Base-by-base conservation (phyloP, 768 basidiomycete species). In the Amyloporia xantha region DNA sequence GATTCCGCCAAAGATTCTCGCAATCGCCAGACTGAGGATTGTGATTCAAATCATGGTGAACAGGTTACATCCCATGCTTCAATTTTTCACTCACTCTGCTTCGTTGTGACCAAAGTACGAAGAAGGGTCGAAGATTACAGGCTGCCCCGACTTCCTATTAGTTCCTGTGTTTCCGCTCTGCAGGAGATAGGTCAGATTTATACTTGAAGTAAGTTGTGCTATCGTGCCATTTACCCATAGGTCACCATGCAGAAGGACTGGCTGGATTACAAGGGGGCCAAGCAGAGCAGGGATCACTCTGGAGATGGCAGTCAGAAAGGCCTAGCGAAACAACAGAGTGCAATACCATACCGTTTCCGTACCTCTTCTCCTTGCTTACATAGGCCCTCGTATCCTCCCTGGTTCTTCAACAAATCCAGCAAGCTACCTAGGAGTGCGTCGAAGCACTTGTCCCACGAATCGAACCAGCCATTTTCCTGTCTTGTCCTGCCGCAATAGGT, bases 51-150 rank as follows among this genome's bases (percentile, higher is more conserved):
- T 20, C 43, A 27, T n/a, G 17, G 44, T 25, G 28, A 6, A 20
- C 19, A 7, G 28, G n/a, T n/a, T n/a, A n/a, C n/a, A n/a, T n/a
- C n/a, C n/a, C n/a, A n/a, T n/a, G n/a, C n/a, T 27, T 11, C 19
- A 35, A 11, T 21, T 12, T 10, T 19, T 38, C 25, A 64, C 79
- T 66, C 56, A 90, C 88, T 91, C 88, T 12, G 83, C 82, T 67
- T 91, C 88, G 51, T 82, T 82, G 57, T 90, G 88, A 2, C 88
- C 88, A 55, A 77, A 90, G 59, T 80, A 86, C 3, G 84, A 85
- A 2, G 86, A 80, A 2, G 87, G 86, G 57, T 91, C 87, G 54
- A 80, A 90, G 36, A 90, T 82, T 1, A 87, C 66, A 0, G 88
- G 84, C 46, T 79, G 63, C 4, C 75, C 77, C 5, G 71, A 78